A percentile compares a stretch with the other conserved stretches of the same genome.
Evolutionary conservation across 306 rosid genomes (phyloP).

Genomic region (Canavalia ensiformis): DNA sequence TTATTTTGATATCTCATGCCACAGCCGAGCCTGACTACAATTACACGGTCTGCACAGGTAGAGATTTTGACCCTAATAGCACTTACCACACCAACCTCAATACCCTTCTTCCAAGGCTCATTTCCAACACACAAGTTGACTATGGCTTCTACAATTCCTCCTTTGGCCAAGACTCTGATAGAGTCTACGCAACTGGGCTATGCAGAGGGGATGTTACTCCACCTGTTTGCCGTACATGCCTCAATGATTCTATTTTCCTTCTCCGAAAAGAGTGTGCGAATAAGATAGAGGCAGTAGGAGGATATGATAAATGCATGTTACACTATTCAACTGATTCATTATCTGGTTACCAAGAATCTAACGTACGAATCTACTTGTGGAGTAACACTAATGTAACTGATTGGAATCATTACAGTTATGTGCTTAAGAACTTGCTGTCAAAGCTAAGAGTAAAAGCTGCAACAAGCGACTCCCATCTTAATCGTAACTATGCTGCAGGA

Average conservation of each 20-base stretch:
- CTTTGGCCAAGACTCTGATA: slow-evolving; percentile 43
- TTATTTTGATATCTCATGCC: slow-evolving; percentile 28
- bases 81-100: slow-evolving; percentile 56
- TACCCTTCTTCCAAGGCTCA: slow-evolving; percentile 52
- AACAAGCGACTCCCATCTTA: slow-evolving; percentile 7
- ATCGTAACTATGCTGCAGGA: slow-evolving; percentile 40
- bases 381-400: background rate
- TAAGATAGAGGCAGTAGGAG: slow-evolving; percentile 47
- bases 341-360: slow-evolving; percentile 4
- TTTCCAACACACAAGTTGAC: slow-evolving; percentile 10
- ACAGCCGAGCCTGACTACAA: background rate
- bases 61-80: slow-evolving; percentile 38
- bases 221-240: slow-evolving; percentile 51
- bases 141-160: slow-evolving; percentile 53
- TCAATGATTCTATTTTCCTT: slow-evolving; percentile 33
- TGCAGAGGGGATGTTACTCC: slow-evolving; percentile 61
- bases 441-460: slow-evolving; percentile 21
- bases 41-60: background rate
- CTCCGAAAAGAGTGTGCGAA: slow-evolving; percentile 45
- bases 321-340: slow-evolving; percentile 42
- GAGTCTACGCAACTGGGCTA: slow-evolving; percentile 48
- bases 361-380: background rate
- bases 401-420: slow-evolving; percentile 31
- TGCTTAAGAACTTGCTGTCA: slow-evolving; percentile 18
- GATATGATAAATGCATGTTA: slow-evolving; percentile 45